Evolutionary conservation across 139 green algal genomes (phyloP), one percentile per base, ranked within the genome.

Genomic region (Bryopsis sp.): DNA sequence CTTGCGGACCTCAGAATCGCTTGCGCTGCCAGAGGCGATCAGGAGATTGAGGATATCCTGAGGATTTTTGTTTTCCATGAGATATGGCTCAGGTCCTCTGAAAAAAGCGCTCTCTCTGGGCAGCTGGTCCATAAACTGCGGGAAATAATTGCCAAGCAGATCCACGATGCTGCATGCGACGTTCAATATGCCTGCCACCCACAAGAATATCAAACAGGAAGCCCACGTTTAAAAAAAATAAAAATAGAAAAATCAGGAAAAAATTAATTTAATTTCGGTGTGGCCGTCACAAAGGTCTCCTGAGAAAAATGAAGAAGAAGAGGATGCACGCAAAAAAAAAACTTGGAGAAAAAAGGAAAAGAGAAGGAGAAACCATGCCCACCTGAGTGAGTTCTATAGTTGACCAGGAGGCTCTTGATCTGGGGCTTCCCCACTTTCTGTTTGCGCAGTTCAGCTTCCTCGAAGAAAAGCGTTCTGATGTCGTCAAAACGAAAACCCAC

Each of bases 401-500:
- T 54, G 43, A 54, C 19, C 15, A 54, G 43, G 15, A 54, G 19
- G 43, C 19, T 54, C 43, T 54, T 54, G 15, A 54, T 26, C 43
- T 26, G 19, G 43, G 43, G 43, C 43, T 54, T 54, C 43, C 43
- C 43, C 43, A 54, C 43, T 26, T 54, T 19, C 15, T 26, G 19
- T 54, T 54, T 19, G n/a, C n/a, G n/a, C 11, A 26, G 11, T 19
- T 54, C 43, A 26, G 43, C 43, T 54, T 54, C 43, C 43, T 11
- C 19, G 43, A 26, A 54, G 19, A 54, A 54, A 54, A 54, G 43
- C 43, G 43, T 67, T 19, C 26, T 7, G n/a, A 75, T 35, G 39
- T 72, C 71, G 8, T 33, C 24, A 58, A 89, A 91, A 37, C 85
- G 76, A 76, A 93, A 93, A 47, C 78, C 82, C 35, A 92, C 77